Base-by-base conservation (phyloP, 208 protist species). In the Crithidia mellificae region DNA sequence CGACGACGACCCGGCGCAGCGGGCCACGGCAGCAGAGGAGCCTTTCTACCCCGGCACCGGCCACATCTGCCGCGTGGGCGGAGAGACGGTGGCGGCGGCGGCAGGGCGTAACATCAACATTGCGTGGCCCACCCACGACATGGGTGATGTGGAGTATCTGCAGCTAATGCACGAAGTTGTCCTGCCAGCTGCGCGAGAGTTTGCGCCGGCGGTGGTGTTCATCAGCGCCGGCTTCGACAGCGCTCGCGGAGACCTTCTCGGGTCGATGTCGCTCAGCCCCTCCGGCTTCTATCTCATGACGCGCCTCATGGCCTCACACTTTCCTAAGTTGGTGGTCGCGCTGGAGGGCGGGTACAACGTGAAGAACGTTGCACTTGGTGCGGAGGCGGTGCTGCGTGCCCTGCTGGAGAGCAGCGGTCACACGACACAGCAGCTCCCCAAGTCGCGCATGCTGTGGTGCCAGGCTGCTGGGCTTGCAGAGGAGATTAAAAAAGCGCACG, bases 181-280 rank as follows among this genome's bases (percentile, higher is more conserved):
- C 2, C 52, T 98, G 4, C 98, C 97, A 2, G 87, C 94, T 2
- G 79, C 79, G 19, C 27, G 61, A 14, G 93, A 98, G 72, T 98
- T 96, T 68, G n/a, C 47, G 5, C 97, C 98, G 0, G 87, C 98
- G 49, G 27, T 98, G 34, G 85, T 99, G 17, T 72, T 99, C 58
- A 72, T 99, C 32, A 95, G 92, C 66, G 93, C 85, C 30, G 98
- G 98, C n/a, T 98, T 98, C 64, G 98, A 99, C 77, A 93, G 93
- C 25, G 95, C 90, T 9, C 62, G 76, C n/a, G 96, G 94, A 1
- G 97, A 99, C 74, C 72, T 96, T n/a, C 79, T 98, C 2, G 97
- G 97, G 12, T 85, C 79, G 22, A 96, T 96, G 92, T 54, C 67
- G 7, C 25, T 97, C 15, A 83, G 87, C 25, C 68, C 88, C 2